Conservation (phyloP, 495 filamentous ascomycete genomes). For the Copromyces sp. region DNA sequence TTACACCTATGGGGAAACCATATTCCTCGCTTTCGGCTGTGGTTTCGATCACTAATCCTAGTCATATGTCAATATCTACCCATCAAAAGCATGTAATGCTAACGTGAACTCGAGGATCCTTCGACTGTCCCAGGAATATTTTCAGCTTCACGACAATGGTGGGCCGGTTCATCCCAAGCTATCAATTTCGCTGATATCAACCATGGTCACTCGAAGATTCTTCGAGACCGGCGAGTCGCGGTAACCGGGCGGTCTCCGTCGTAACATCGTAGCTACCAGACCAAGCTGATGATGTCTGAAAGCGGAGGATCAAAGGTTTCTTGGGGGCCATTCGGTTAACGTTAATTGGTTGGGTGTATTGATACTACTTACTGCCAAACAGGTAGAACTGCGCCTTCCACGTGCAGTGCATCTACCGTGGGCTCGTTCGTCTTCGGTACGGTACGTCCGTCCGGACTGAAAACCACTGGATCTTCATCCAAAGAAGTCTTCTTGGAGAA, state of each 20-base stretch:
- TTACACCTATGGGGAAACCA: neutral
- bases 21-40: neutral
- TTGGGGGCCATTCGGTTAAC: neutral
- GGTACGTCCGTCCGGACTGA: neutral
- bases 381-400: neutral
- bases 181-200: no score
- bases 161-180: no score
- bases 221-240: neutral
- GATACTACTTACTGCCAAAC: neutral
- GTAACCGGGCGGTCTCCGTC: neutral
- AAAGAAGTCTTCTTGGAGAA: neutral
- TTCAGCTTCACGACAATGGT: no score
- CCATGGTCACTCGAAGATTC: neutral
- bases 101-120: neutral
- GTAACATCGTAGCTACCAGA: neutral
- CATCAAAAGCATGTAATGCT: neutral
- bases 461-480: neutral
- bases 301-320: neutral
- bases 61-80: neutral
- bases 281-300: neutral
- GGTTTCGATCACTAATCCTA: neutral
- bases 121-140: no score
- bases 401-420: neutral
- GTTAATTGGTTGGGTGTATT: neutral
- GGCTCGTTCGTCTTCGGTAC: neutral